phyloP scores from a whole-genome alignment of 2,329 filamentous ascomycete species.

The Fusarium caatingaense region DNA sequence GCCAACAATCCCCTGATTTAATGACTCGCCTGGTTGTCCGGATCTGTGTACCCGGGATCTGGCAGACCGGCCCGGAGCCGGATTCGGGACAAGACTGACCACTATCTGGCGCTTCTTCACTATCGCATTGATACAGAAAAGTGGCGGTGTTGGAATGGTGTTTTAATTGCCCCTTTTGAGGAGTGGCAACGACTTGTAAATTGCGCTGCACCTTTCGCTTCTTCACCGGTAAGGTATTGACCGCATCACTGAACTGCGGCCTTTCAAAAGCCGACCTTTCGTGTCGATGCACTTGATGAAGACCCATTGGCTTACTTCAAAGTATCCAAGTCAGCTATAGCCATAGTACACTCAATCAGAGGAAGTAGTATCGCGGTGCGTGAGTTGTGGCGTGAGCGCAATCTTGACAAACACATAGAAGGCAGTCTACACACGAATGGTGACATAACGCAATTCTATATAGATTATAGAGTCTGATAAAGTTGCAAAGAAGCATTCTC shows the following conservation, averaged over 20 bases:
- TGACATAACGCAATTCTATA: too few species aligned
- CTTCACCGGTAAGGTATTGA: not conserved
- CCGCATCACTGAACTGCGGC: not conserved
- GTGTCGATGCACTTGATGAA: not conserved
- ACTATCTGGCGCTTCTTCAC: not conserved
- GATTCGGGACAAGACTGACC: not conserved
- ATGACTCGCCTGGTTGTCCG: not conserved
- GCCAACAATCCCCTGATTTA: not conserved
- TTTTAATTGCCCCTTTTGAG: not conserved
- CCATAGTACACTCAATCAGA: not conserved
- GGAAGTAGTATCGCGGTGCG: not conserved
- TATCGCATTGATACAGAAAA: not conserved
- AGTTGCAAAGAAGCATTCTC: too few species aligned
- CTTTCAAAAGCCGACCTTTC: not conserved
- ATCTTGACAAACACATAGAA: not conserved
- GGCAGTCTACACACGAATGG: not conserved
- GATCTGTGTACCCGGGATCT: not conserved
- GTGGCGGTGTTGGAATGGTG: not conserved
- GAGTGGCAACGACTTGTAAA: not conserved
- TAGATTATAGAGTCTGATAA: too few species aligned
- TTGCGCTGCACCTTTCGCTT: not conserved
- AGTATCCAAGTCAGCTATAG: not conserved
- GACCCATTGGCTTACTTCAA: not conserved
- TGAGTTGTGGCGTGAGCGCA: not conserved
- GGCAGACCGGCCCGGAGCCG: not conserved